Evolutionary conservation across 768 basidiomycete species (phyloP), one percentile per base, ranked within the genome.

Genomic region (Suillus spraguei): DNA sequence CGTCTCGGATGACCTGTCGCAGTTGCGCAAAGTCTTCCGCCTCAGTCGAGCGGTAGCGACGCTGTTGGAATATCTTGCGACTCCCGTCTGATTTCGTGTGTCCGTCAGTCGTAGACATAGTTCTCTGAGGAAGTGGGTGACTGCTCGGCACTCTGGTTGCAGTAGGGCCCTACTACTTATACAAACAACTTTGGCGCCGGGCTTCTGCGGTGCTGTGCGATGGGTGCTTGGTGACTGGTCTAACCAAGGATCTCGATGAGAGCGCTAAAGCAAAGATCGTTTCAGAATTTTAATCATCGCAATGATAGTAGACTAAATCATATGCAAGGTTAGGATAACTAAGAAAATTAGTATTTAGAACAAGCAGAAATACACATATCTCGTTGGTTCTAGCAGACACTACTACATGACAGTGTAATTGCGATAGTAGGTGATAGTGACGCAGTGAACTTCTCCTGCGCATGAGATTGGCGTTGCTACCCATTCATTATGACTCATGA

Each of bases 11-110:
- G 17, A 28, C 13, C 28, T 13, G 39, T 28, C 24, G 24, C 56
- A 58, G 24, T 41, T 41, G 56, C 6, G 24, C 17, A 20, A 58
- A 58, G 28, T 58, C 56, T 4, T 58, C 56, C 56, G 56, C 56
- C 6, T 58, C 56, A 17, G 24, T 58, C 10, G 17, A 41, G 9
- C 56, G 56, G 17, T 58, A 58, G 56, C 28, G 36, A 5, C 28
- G 38, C 24, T 58, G 56, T 10, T 28, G 20, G 17, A 28, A 1
- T 24, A 20, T 41, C 11, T 58, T 58, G 10, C 56, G 56, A 28
- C 56, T 20, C 56, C 24, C 41, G 16, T 17, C 39, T 20, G 39
- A 20, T 10, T 7, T 10, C 20, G 39, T 11, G 1, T 17, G 38
- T 39, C 36, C 24, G 24, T 24, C 6, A 7, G 10, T 3, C 20